These are phyloP conservation scores for Hypoxylon lenormandii DNA, from an alignment of 495 filamentous ascomycete genomes.

Conservation along the genomic window DNA sequence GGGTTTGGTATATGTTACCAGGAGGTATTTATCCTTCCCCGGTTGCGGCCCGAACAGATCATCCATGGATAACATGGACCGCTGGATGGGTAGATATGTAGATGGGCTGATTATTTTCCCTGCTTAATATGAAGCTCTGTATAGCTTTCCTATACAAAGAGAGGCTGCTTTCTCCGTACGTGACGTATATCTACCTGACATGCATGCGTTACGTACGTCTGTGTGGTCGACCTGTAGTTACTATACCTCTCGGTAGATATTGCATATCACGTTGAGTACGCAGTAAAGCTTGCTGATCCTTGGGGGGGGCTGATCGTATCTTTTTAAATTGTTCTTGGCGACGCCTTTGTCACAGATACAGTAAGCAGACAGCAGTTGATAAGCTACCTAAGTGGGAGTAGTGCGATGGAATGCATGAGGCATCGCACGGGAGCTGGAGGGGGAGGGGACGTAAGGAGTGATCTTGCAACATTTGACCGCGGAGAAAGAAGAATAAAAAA, in stretches of 20 bases:
- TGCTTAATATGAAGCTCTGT: too few relatives aligned
- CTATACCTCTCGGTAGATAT: conserved; percentile 38
- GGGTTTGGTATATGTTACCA: conserved; percentile 1
- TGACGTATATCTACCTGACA: conserved; percentile 16
- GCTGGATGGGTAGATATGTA: not conserved
- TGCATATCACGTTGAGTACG: conserved; percentile 27
- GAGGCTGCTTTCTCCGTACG: conserved; percentile 2
- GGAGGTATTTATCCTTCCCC: conserved; percentile 25
- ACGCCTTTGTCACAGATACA: conserved; percentile 34
- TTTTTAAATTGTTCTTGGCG: conserved; percentile 22
- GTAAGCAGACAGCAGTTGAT: conserved; percentile 45
- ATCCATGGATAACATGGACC: conserved; percentile 5
- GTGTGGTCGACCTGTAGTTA: conserved; percentile 3
- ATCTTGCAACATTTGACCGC: conserved; percentile 31
- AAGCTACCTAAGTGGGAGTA: conserved; percentile 30
- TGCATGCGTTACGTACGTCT: conserved; percentile 18
- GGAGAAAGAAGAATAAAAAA: not conserved
- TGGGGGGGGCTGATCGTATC: conserved; percentile 17
- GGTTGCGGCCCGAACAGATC: conserved; percentile 17
- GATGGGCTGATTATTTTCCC: conserved; percentile 1
- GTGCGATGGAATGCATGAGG: conserved; percentile 3
- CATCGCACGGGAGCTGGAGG: not conserved
- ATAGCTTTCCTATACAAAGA: too few relatives aligned
- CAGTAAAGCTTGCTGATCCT: conserved; percentile 28
- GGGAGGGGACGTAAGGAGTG: conserved; percentile 5